Evolutionary conservation across 1,139 yeast species (phyloP), one percentile per base, ranked within the genome.

Genomic region (Geotrichum europaeum): DNA sequence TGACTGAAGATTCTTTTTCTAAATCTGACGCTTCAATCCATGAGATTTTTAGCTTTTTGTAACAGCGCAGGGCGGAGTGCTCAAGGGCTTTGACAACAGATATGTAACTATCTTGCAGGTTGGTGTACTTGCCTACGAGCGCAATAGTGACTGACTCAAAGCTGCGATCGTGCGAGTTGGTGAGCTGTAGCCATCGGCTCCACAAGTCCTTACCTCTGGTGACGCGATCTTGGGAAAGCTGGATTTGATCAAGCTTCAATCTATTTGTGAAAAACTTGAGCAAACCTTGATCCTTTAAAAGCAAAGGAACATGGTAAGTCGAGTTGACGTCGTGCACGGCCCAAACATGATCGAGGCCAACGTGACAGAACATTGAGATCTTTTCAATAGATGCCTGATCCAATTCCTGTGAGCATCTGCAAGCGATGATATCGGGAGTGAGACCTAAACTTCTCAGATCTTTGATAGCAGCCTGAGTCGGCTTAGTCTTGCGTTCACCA

Each of bases 311-410:
- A 74, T 95, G 99, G 76, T 94, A 94, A 58, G 99, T 94, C 12
- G 97, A 89, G 78, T 89, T 89, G 69, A 94, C 96, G 75, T 95
- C 99, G 73, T 92, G 96, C 62, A 94, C 97, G 57, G 96, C 97
- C 69, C 95, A 83, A 58, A 94, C 99, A 77, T 95, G 99, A 62
- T 92, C 91, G 30, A 96, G 91, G 28, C 97, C 97, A 68, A 94
- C 99, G 73, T 95, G 99, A 77, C 99, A 94, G 78, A 94, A 94
- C 99, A 95, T 94, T 64, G 97, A 95, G 72, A 94, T 94, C 78
- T 94, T 94, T 66, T 89, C 95, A 73, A 87, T 89, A 47, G 97
- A 91, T 66, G 92, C 84, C 61, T 78, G 78, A 70, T 89, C 96
- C 70, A 94, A 82, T 71, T 83, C 83, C 68, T 88, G 88, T 63